Evolutionary conservation across 2,329 filamentous ascomycete species (phyloP).

Genomic region (Colletotrichum gloeosporioides): DNA sequence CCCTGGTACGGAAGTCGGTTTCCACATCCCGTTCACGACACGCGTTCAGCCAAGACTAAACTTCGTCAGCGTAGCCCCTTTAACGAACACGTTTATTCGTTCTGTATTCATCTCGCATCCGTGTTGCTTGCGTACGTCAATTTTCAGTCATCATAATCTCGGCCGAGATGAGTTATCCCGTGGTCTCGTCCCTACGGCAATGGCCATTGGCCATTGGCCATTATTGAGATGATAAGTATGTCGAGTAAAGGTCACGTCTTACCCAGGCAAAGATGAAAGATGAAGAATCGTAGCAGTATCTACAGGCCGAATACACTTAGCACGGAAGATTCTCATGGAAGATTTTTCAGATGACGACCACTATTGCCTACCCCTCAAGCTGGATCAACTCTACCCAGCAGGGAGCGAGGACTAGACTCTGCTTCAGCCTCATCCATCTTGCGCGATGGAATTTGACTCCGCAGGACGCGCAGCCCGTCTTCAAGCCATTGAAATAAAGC

Average conservation of each 20-base stretch:
- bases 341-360: not conserved
- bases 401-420: not conserved
- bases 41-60: not conserved
- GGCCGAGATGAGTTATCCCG: not conserved
- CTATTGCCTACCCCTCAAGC: not conserved
- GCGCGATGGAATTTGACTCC: not conserved
- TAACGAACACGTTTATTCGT: not conserved
- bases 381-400: not conserved
- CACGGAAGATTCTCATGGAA: not conserved
- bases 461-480: not conserved
- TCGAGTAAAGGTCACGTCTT: not conserved
- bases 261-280: not conserved
- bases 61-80: not conserved
- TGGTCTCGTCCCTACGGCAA: not conserved
- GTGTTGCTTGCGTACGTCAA: not conserved
- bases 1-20: not conserved
- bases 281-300: not conserved
- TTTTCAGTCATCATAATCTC: not conserved
- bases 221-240: not conserved
- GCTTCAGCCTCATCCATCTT: not conserved
- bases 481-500: not conserved
- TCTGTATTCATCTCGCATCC: not conserved
- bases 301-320: not conserved
- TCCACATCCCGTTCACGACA: not conserved
- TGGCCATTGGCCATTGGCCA: not conserved